phyloP scores from a whole-genome alignment of 176 grass and related monocot genomes.

The Zoysia japonica region DNA sequence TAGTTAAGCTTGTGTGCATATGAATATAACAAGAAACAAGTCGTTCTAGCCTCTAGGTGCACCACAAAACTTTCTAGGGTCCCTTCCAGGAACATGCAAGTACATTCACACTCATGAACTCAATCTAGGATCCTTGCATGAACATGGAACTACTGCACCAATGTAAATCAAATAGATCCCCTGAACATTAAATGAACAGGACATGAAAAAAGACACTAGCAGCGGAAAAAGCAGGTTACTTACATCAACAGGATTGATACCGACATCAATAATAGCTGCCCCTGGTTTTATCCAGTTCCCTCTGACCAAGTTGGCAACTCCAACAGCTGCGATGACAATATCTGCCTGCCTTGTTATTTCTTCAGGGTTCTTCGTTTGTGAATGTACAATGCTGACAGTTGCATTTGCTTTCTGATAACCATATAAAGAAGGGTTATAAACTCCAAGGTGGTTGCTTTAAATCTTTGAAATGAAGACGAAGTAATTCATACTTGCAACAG shows the following conservation, averaged over 20 bases:
- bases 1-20: too few species aligned
- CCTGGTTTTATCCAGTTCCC: conserved; percentile 94
- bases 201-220: background rate
- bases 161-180: background rate
- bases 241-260: conserved; percentile 98
- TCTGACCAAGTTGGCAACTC: conserved; percentile 86
- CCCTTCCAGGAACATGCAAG: conserved; percentile 1
- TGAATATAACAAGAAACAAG: background rate
- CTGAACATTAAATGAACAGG: background rate
- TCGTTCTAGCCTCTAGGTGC: background rate
- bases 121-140: background rate
- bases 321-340: conserved; percentile 93
- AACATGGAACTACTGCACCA: too few species aligned
- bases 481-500: conserved; percentile 69
- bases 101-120: background rate
- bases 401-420: conserved; percentile 89
- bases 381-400: conserved; percentile 94
- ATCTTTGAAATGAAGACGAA: conserved; percentile 21
- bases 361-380: conserved; percentile 80
- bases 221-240: background rate
- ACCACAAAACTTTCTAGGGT: background rate
- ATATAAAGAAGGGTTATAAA: conserved; percentile 31
- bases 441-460: background rate
- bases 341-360: conserved; percentile 85
- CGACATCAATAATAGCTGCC: conserved; percentile 91